phyloP scores from a whole-genome alignment of 2,329 filamentous ascomycete genomes.

The Mollisia scopiformis region DNA sequence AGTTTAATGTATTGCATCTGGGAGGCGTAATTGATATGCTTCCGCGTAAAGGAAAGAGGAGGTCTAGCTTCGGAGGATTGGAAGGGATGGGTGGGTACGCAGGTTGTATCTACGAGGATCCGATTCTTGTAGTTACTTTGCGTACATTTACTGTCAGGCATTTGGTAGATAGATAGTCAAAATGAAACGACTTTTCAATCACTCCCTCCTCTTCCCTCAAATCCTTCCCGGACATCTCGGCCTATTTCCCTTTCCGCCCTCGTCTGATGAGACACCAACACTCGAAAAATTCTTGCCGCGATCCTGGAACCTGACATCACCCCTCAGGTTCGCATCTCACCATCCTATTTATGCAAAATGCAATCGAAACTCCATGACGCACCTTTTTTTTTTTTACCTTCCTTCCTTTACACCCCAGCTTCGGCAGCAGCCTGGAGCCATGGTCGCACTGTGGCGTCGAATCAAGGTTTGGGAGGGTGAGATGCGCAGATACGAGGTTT shows the following conservation, averaged over 20 bases:
- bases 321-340: too few species aligned
- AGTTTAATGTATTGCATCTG: slow-evolving; percentile 4
- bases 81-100: neutral
- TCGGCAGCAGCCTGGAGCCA: too few species aligned
- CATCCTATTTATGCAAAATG: too few species aligned
- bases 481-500: neutral
- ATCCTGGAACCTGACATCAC: neutral
- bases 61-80: neutral
- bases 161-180: neutral
- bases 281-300: neutral
- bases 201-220: neutral
- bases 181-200: neutral
- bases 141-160: neutral
- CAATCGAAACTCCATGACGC: too few species aligned
- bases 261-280: too few species aligned
- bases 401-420: neutral
- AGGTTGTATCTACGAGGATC: neutral
- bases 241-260: too few species aligned
- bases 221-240: too few species aligned
- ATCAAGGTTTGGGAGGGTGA: too few species aligned
- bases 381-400: too few species aligned
- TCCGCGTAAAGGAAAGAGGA: too few species aligned
- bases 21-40: slow-evolving; percentile 9
- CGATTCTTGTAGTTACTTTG: slow-evolving; percentile 1
- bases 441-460: too few species aligned